These are phyloP conservation scores for Dryadomyces quercivorus DNA, from an alignment of 2,329 filamentous ascomycete genomes.

Conservation along the genomic window DNA sequence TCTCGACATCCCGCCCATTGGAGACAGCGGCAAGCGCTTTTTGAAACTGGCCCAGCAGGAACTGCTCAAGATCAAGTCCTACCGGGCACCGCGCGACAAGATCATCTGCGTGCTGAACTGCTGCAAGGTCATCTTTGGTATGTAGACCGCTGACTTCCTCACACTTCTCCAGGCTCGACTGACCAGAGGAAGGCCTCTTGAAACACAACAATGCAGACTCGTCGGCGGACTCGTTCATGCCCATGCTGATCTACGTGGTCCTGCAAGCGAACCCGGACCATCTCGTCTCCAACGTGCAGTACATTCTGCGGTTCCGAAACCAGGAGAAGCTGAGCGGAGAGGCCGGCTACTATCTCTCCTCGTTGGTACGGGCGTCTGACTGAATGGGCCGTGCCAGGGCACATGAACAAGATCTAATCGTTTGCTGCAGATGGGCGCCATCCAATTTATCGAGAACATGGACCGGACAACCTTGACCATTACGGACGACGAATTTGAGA, in stretches of 20 bases:
- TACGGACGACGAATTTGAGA: slow-evolving; percentile 87
- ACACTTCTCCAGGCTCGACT: not conserved
- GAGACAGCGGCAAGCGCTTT: slow-evolving; percentile 79
- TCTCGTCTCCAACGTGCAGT: slow-evolving; percentile 93
- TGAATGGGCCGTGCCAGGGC: no score
- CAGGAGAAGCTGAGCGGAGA: slow-evolving; percentile 97
- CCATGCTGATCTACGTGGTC: slow-evolving; percentile 89
- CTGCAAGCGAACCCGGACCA: slow-evolving; percentile 91
- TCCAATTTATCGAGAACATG: slow-evolving; percentile 94
- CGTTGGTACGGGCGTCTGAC: slow-evolving; percentile 45
- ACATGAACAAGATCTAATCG: not conserved
- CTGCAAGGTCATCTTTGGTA: slow-evolving; percentile 98
- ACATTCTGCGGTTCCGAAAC: slow-evolving; percentile 91
- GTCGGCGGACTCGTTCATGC: slow-evolving; percentile 92
- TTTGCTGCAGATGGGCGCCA: slow-evolving; percentile 60
- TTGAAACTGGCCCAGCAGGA: slow-evolving; percentile 86
- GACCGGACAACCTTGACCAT: slow-evolving; percentile 91
- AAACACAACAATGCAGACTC: slow-evolving; percentile 89
- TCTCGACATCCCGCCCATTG: slow-evolving; percentile 77
- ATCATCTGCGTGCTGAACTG: slow-evolving; percentile 97
- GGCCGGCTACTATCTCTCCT: slow-evolving; percentile 95
- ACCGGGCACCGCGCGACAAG: slow-evolving; percentile 93
- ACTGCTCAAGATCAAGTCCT: slow-evolving; percentile 89
- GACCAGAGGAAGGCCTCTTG: slow-evolving; percentile 50
- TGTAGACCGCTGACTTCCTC: slow-evolving; percentile 13